phyloP scores from a whole-genome alignment of 73 alveolate genomes.

The Tetrahymena malaccensis region DNA sequence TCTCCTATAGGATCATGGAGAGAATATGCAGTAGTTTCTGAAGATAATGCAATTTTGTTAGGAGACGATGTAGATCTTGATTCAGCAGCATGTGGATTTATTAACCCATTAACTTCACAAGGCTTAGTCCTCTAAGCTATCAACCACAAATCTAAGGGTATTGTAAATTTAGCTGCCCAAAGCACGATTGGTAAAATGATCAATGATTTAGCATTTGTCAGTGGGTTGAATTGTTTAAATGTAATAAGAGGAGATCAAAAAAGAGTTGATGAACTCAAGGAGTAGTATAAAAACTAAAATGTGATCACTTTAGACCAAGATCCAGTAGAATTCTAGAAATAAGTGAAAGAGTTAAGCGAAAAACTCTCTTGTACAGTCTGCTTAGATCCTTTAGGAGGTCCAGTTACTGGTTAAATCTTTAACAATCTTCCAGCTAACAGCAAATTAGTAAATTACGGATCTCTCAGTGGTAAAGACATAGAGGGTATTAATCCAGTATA shows the following conservation, averaged over 20 bases:
- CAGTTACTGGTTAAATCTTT: not conserved
- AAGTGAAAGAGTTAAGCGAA: not conserved
- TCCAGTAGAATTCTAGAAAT: not conserved
- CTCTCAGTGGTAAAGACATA: not conserved
- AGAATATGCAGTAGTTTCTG: not conserved
- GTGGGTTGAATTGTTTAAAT: not conserved
- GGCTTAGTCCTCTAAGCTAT: not conserved
- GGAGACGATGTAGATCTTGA: not conserved
- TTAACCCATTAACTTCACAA: not conserved
- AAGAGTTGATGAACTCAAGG: not conserved
- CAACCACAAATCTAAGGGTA: not conserved
- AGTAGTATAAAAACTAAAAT: not conserved
- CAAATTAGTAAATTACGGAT: not conserved
- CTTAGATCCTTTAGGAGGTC: not conserved
- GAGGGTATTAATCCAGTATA: not conserved
- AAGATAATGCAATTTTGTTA: not conserved
- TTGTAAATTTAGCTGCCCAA: not conserved
- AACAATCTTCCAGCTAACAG: not conserved
- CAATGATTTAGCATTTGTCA: not conserved
- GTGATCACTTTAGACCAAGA: not conserved
- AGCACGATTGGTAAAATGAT: not conserved
- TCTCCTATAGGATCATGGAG: not conserved
- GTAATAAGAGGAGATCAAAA: not conserved
- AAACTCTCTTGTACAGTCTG: not conserved
- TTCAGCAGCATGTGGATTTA: not conserved